Evolutionary conservation across 768 basidiomycete species (phyloP), one percentile per base, ranked within the genome.

Genomic region (Tulasnella sp.): DNA sequence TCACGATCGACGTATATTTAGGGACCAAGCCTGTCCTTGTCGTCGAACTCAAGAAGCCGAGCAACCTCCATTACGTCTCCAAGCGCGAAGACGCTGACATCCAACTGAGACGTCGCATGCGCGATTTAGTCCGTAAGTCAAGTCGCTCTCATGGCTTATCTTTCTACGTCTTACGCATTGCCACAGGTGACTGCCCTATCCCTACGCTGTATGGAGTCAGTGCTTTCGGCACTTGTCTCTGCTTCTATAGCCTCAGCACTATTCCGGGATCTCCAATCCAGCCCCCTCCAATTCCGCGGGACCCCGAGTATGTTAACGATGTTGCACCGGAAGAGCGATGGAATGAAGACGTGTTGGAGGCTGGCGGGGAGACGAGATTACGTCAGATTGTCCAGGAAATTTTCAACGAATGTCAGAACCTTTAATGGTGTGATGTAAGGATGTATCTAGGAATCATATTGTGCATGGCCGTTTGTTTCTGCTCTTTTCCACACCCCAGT

Each of bases 321-420:
- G 81, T 81, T 0, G 85, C 86, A 1, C 87, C 87, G 20, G 78
- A 41, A 9, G 85, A 84, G 28, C 83, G 86, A 28, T 87, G 87
- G 87, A 84, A 86, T 76, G 86, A 83, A 81, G 86, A 88, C 82
- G 44, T 87, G 46, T 69, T 87, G 60, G 84, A 85, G 41, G 84
- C 82, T 28, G 85, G 85, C 37, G 87, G 86, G 2, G 86, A 83
- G 22, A 83, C 81, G 24, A 77, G 84, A 48, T 78, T 87, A 50
- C 84, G 83, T 75, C 84, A 83, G 69, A 80, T 86, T 18, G 84
- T 86, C n/a, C 83, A 84, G 31, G n/a, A 46, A 14, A 80, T 80
- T 7, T 31, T 41, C 34, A n/a, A n/a, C n/a, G n/a, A n/a, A n/a
- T n/a, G n/a, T n/a, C n/a, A n/a, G n/a, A n/a, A n/a, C n/a, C n/a